Conservation (phyloP, 2,329 filamentous ascomycete species). For the Nigrospora sphaerica region DNA sequence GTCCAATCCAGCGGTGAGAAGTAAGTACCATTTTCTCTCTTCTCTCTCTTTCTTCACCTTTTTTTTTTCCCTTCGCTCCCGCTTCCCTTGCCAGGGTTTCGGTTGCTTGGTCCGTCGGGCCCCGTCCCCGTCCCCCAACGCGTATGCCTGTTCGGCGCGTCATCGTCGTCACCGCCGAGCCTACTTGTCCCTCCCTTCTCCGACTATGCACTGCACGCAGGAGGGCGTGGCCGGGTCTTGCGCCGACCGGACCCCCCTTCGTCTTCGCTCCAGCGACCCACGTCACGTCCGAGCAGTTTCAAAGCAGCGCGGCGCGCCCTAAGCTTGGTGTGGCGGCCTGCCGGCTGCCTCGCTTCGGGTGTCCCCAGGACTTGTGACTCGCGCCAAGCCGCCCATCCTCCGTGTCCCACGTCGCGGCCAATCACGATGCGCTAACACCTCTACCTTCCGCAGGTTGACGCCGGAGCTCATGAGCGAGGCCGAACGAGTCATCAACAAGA, state of each 20-base stretch:
- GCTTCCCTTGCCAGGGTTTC: neutral
- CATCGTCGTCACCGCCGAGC: too few species aligned
- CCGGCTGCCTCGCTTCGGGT: conserved; percentile 7
- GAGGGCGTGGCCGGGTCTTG: too few species aligned
- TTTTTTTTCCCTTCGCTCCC: conserved; percentile 2
- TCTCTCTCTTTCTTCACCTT: conserved; percentile 2
- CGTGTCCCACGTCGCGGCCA: conserved; percentile 3
- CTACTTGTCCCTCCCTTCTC: too few species aligned
- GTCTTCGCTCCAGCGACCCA: neutral
- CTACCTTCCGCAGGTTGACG: conserved; percentile 32
- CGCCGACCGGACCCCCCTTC: too few species aligned
- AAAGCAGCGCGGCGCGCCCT: conserved; percentile 4
- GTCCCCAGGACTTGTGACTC: conserved; percentile 4
- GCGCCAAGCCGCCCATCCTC: conserved; percentile 5
- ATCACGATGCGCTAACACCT: conserved; percentile 4
- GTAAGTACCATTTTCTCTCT: conserved; percentile 32
- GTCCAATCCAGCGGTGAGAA: conserved; percentile 43
- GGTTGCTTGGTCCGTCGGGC: too few species aligned
- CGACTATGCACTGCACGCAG: too few species aligned
- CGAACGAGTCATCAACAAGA: conserved; percentile 54
- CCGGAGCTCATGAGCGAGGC: conserved; percentile 53
- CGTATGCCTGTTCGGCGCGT: too few species aligned
- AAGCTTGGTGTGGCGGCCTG: conserved; percentile 4
- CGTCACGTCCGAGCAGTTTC: conserved; percentile 4
- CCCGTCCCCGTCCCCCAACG: too few species aligned